phyloP scores from a whole-genome alignment of 495 filamentous ascomycete genomes.

The Hypoxylon subgilvum region DNA sequence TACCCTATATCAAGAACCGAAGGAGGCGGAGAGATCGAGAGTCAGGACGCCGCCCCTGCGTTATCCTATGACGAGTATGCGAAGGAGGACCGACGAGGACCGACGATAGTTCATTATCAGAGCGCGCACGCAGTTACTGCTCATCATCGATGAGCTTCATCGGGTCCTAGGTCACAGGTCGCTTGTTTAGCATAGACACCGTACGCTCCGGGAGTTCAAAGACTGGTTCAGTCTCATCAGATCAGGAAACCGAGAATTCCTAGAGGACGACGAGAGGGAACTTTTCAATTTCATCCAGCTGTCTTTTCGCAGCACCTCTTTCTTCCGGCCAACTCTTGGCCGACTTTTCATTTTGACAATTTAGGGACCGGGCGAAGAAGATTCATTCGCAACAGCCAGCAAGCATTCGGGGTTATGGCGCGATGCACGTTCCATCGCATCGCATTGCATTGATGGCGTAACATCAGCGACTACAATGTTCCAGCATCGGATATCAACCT shows the following conservation, averaged over 20 bases:
- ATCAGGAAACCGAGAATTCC: not conserved
- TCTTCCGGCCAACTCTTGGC: not conserved
- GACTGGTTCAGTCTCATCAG: not conserved
- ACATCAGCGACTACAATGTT: slow-evolving; percentile 14
- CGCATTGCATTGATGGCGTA: slow-evolving; percentile 25
- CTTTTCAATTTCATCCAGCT: slow-evolving; percentile 6
- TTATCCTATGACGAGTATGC: slow-evolving; percentile 39
- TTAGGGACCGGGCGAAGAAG: slow-evolving; percentile 10
- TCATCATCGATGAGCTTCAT: not conserved
- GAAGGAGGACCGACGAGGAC: too few species aligned
- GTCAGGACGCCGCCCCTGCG: slow-evolving; percentile 36
- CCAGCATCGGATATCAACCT: too few species aligned
- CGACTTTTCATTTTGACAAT: slow-evolving; percentile 1
- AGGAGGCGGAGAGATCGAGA: slow-evolving; percentile 30
- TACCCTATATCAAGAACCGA: slow-evolving; percentile 38
- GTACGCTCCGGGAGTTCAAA: not conserved
- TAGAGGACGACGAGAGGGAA: not conserved
- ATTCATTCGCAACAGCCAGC: slow-evolving; percentile 13
- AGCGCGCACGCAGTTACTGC: not conserved
- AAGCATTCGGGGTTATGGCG: slow-evolving; percentile 21
- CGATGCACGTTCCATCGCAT: slow-evolving; percentile 20
- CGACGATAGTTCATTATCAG: not conserved
- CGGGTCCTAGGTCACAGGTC: too few species aligned
- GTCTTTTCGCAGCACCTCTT: not conserved
- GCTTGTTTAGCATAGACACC: not conserved